Evolutionary conservation across 352 stramenopile genomes (phyloP), one percentile per base, ranked within the genome.

Genomic region (Phytopythium mirpurense): DNA sequence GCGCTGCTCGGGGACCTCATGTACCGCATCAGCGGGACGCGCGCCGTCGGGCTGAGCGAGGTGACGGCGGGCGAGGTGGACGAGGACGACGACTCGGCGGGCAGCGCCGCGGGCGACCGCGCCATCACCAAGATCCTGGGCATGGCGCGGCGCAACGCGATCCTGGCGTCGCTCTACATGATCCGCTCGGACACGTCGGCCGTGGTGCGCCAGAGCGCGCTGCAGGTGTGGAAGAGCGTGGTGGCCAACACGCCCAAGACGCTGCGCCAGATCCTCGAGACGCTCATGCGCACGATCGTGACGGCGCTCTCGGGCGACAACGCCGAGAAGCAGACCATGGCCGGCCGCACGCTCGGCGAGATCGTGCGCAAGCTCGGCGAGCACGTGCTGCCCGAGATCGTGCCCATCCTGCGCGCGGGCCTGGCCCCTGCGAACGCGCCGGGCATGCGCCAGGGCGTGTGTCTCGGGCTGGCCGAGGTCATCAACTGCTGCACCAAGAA

Each of bases 211-310:
- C 96, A 99, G 66, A 94, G 79, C 54, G 95, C 98, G 36, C 70
- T 99, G 35, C 94, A 99, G 70, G 84, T 96, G 19, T 99, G 97
- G 97, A 99, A 99, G 86, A 99, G 95, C 57, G 91, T 99, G 26
- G 97, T 99, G 5, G 70, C 78, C 40, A 99, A 98, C 76, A 99
- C 97, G 24, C 96, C 96, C 6, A 93, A 93, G 70, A 98, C 96
- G 6, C 70, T 99, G 55, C 88, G 94, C 61, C 96, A 99, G 68
- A 99, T 99, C 69, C 78, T 99, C 51, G 90, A 93, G 38, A 86
- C 95, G 51, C 79, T 99, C 40, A 98, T 99, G 62, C 78, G 83
- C 38, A 82, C 96, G 35, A 98, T 99, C 57, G 96, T 99, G 34
- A 80, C 77, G n/a, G 88, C 96, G 46, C 82, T 99, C 36, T 97